Conservation (phyloP, 768 basidiomycete genomes). For the Symmetrospora coprosmae region DNA sequence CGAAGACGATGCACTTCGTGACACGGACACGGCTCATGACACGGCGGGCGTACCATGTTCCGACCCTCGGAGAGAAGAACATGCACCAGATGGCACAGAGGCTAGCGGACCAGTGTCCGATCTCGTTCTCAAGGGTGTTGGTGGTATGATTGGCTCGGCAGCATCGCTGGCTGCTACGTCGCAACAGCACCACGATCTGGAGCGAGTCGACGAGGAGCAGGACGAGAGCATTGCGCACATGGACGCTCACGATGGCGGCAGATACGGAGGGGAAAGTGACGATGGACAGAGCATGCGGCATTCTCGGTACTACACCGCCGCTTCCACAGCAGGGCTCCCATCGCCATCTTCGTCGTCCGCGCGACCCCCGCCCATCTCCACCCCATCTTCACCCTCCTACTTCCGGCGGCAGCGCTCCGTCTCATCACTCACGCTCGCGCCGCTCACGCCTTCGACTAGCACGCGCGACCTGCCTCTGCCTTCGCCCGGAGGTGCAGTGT, state of each 20-base stretch:
- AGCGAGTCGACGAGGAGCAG: conserved; percentile 15
- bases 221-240: not conserved
- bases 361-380: not conserved
- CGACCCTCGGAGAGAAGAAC: too few relatives aligned
- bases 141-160: conserved; percentile 1
- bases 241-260: not conserved
- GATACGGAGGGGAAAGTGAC: not conserved
- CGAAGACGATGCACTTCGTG: too few relatives aligned
- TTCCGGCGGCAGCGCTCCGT: conserved; percentile 2
- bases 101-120: too few relatives aligned
- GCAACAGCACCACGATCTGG: conserved; percentile 10
- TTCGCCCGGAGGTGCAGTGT: not conserved
- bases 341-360: not conserved
- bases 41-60: too few relatives aligned
- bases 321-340: not conserved
- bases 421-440: not conserved
- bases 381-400: not conserved
- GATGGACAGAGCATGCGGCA: not conserved
- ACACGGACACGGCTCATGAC: too few relatives aligned
- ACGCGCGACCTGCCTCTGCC: not conserved
- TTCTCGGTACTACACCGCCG: not conserved
- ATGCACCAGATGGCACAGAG: too few relatives aligned
- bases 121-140: not conserved
- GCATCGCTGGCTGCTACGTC: not conserved
- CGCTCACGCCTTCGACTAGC: not conserved